Evolutionary conservation across 164 flowering plant species (phyloP), one percentile per base, ranked within the genome.

Genomic region (Euptelea pleiosperma): DNA sequence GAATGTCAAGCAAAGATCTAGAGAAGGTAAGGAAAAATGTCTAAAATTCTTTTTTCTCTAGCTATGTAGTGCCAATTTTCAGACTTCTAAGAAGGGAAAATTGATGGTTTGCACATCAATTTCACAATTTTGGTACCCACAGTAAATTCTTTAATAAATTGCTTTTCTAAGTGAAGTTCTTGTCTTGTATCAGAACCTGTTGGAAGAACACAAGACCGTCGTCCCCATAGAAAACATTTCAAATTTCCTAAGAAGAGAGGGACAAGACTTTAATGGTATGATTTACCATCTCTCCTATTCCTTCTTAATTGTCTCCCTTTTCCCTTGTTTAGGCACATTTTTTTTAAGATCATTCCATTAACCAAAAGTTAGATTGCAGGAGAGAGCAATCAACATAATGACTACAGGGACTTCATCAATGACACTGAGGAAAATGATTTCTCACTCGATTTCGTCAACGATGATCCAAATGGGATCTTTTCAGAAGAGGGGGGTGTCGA

Each of bases 1-100:
- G 85, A 45, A 82, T 84, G 86, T 82, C 91, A 10, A 57, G 62
- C 64, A 71, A 78, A 62, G 82, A 83, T 60, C 71, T 80, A 4
- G 81, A 77, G 49, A 72, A 75, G 90, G 91, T 86, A 75, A 39
- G 36, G 21, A 21, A 25, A 31, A 61, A 40, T 11, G 11, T 21
- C 43, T n/a, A n/a, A n/a, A n/a, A n/a, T n/a, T n/a, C n/a, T n/a
- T n/a, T n/a, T n/a, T n/a, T n/a, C n/a, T n/a, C n/a, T n/a, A n/a
- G n/a, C n/a, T n/a, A n/a, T n/a, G n/a, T n/a, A n/a, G n/a, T n/a
- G n/a, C n/a, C n/a, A n/a, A n/a, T n/a, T n/a, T n/a, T n/a, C n/a
- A n/a, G n/a, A n/a, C n/a, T n/a, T n/a, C n/a, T n/a, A n/a, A n/a
- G n/a, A n/a, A n/a, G n/a, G n/a, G n/a, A n/a, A n/a, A n/a, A n/a